These are phyloP conservation scores for Crithidia thermophila DNA, from an alignment of 208 protist species.

Conservation along the genomic window DNA sequence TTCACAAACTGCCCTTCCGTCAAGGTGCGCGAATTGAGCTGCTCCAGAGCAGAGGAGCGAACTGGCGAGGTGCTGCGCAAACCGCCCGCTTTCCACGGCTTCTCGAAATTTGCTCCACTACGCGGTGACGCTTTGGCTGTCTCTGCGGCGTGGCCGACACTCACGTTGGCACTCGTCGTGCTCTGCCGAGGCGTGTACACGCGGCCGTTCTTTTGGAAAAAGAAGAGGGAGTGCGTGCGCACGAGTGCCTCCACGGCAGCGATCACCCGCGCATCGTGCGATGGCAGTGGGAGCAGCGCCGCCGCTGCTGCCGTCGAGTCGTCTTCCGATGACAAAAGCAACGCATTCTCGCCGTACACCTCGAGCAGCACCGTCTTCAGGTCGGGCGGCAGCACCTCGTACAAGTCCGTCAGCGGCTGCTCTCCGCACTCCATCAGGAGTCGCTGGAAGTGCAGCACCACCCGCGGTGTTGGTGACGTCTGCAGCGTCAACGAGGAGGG, in stretches of 20 bases:
- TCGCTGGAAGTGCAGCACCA: conserved; percentile 38
- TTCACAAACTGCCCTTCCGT: conserved; percentile 27
- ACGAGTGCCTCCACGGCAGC: conserved; percentile 45
- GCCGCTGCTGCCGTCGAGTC: background rate
- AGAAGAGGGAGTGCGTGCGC: conserved; percentile 68
- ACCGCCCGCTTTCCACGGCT: too few species aligned
- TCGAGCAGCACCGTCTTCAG: conserved; percentile 43
- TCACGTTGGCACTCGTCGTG: too few species aligned
- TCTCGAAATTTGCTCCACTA: too few species aligned
- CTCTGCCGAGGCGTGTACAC: conserved; percentile 54
- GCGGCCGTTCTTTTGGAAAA: conserved; percentile 33
- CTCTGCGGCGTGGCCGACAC: too few species aligned
- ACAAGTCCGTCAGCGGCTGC: conserved; percentile 37
- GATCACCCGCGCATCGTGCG: background rate
- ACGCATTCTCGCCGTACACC: conserved; percentile 5
- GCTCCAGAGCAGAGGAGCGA: too few species aligned
- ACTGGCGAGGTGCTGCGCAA: too few species aligned
- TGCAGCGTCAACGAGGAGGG: conserved; percentile 80
- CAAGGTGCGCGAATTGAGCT: too few species aligned
- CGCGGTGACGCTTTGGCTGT: too few species aligned
- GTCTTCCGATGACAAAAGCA: background rate
- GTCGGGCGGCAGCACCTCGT: conserved; percentile 25
- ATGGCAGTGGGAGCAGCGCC: background rate
- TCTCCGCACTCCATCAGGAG: conserved; percentile 36
- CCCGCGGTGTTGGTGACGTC: conserved; percentile 72